Evolutionary conservation across 2,329 filamentous ascomycete genomes (phyloP), one percentile per base, ranked within the genome.

Genomic region (Cladophialophora carrionii): DNA sequence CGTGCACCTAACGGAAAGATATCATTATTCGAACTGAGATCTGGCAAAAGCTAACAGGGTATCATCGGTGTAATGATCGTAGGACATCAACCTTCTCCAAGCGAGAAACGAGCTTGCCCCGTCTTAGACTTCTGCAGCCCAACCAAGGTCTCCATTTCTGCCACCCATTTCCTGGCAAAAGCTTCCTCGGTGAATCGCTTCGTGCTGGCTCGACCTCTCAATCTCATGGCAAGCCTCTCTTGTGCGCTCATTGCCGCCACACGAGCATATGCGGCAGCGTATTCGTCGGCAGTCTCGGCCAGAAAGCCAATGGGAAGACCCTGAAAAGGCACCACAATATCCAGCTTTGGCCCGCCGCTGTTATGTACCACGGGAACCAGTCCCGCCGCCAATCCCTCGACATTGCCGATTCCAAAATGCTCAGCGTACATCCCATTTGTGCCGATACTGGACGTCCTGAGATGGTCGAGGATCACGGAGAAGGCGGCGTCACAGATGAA

Each of bases 401-500:
- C 95, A 17, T 98, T 93, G 1, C 95, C 95, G 65, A 99, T 99
- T 24, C 95, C 95, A 76, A 99, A 99, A 77, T 99, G 95, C 80
- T 99, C 95, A 76, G 97, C 98, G 94, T 95, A 99, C 95, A 99
- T 99, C 73, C 90, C 92, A 72, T 99, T 99, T 32, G 96, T 92
- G 57, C 95, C 95, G 1, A 99, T 86, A 20, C 87, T 94, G 3
- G 90, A 88, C 68, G 82, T 87, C 60, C 86, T 81, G 66, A 98
- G 82, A 86, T 91, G 92, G 34, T 90, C 84, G 9, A 97, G 82
- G 60, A 99, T 91, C 71, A 92, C 86, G 3, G 90, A 87, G 92
- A 94, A 99, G 29, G 90, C 87, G 0, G 92, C 93, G 76, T 99
- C 93, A 62, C 92, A 88, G 68, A 96, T 86, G 76, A 99, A 99